Conservation (phyloP, 192 early-diverging fungal species). For the Entomortierella chlamydospora region DNA sequence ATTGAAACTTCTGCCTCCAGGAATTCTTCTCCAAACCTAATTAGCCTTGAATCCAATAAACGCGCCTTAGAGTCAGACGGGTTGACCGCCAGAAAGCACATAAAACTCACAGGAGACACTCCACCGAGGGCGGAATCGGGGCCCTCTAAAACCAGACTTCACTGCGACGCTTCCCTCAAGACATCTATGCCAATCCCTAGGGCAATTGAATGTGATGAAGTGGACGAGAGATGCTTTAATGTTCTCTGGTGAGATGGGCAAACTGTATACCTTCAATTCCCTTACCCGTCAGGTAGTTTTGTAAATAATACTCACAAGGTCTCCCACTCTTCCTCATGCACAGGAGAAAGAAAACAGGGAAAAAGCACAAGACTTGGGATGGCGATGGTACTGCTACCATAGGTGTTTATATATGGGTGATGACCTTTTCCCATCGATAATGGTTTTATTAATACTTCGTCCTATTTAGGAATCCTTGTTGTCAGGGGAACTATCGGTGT, state of each 20-base stretch:
- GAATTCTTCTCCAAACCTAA: too few relatives aligned
- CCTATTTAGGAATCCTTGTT: conserved; percentile 31
- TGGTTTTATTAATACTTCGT: too few relatives aligned
- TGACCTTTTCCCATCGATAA: too few relatives aligned
- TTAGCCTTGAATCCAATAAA: not conserved
- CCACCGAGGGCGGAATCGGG: not conserved
- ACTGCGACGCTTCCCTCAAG: not conserved
- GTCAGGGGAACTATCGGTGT: conserved; percentile 10
- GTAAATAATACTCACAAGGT: not conserved
- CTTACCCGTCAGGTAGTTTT: too few relatives aligned
- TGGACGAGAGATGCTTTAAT: conserved; percentile 21
- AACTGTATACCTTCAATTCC: not conserved
- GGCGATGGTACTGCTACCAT: conserved; percentile 40
- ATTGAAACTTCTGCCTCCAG: too few relatives aligned
- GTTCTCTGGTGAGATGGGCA: conserved; percentile 24
- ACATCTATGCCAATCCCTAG: not conserved
- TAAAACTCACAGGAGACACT: not conserved
- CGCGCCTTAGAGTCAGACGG: not conserved
- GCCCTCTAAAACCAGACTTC: too few relatives aligned
- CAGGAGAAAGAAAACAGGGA: conserved; percentile 43
- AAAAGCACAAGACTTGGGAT: conserved; percentile 59
- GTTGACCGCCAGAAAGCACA: not conserved
- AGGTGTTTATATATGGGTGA: not conserved
- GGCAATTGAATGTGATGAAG: not conserved
- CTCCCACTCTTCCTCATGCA: not conserved